Evolutionary conservation across 148 eudicot genomes (phyloP).

Genomic region (Selenicereus undatus): DNA sequence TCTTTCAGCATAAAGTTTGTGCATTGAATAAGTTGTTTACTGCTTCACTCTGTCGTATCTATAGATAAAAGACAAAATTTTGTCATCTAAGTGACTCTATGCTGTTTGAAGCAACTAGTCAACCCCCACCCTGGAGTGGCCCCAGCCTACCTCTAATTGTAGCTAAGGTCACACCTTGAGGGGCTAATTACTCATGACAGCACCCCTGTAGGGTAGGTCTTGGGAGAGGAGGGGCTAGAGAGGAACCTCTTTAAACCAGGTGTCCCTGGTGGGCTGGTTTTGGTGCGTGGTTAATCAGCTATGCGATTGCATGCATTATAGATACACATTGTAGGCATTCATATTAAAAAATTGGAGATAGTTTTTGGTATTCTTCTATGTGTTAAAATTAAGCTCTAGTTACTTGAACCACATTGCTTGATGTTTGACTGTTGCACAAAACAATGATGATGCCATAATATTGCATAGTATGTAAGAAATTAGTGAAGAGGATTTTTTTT

Average conservation of each 20-base stretch:
- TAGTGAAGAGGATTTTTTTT: not conserved
- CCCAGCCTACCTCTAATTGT: not conserved
- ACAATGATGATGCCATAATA: not conserved
- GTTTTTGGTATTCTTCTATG: not conserved
- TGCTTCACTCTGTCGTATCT: not conserved
- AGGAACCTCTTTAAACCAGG: too few species aligned
- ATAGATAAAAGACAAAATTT: not conserved
- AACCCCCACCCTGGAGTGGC: too few species aligned
- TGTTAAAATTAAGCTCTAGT: not conserved
- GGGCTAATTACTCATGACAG: not conserved
- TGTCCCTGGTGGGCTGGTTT: too few species aligned
- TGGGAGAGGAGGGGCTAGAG: not conserved
- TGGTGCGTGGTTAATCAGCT: not conserved
- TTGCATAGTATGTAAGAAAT: too few species aligned
- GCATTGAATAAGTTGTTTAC: not conserved
- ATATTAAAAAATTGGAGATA: not conserved
- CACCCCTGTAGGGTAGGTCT: not conserved
- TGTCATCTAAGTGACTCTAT: not conserved
- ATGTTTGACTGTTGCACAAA: not conserved
- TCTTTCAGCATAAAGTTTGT: not conserved
- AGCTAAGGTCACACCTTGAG: not conserved
- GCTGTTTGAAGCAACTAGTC: not conserved
- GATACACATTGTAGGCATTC: not conserved
- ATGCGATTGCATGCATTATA: not conserved
- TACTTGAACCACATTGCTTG: not conserved